Percentiles rank a stretch among this genome's conserved stretches.
Evolutionary conservation across 371 early-diverging fungal genomes (phyloP).

Genomic region (Rhizopus sp.): DNA sequence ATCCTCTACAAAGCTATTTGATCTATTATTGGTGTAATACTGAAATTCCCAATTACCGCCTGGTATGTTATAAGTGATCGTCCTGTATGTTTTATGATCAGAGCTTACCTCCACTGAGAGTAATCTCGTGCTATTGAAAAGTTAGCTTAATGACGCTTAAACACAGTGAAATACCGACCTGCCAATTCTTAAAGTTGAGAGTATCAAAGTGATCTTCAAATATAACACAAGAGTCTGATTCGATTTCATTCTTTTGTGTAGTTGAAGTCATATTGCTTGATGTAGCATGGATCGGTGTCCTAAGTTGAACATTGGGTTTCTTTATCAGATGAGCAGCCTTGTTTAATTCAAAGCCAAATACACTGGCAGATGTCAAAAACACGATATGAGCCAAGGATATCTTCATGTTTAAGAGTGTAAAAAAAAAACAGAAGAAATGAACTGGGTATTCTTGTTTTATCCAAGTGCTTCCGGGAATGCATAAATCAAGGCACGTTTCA

Average conservation of each 20-base stretch:
- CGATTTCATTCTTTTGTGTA: neutral
- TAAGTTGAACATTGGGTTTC: neutral
- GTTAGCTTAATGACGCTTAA: too few relatives aligned
- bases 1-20: constrained; percentile 66
- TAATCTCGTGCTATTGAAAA: constrained; percentile 52
- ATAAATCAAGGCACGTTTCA: neutral
- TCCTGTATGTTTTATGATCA: neutral
- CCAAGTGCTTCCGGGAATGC: neutral
- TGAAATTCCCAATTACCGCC: constrained; percentile 63
- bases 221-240: constrained; percentile 38
- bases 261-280: neutral
- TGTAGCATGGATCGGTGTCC: constrained; percentile 1
- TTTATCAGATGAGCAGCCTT: constrained; percentile 1
- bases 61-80: neutral
- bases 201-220: constrained; percentile 68
- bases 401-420: neutral
- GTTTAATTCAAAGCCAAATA: constrained; percentile 14
- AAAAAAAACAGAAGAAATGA: neutral
- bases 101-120: constrained; percentile 51
- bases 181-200: constrained; percentile 59
- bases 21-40: constrained; percentile 60
- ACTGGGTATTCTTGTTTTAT: too few relatives aligned
- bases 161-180: constrained; percentile 28
- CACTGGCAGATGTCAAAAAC: neutral
- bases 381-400: neutral